These are phyloP conservation scores for Plasmodium reichenowi DNA, from an alignment of 169 alveolate species.

Conservation along the genomic window DNA sequence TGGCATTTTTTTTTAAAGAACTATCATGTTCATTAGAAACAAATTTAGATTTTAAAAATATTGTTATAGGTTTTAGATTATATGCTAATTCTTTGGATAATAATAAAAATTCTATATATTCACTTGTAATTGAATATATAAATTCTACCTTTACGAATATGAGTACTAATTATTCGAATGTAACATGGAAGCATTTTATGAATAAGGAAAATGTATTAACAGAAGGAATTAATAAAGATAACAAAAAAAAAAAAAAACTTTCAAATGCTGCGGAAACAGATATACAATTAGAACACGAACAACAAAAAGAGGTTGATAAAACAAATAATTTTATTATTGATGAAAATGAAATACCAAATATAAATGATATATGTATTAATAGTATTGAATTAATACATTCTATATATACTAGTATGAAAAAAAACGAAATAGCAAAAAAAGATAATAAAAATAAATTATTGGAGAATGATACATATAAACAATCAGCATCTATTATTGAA, in stretches of 20 bases:
- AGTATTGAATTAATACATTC: conserved; percentile 68
- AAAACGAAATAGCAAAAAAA: conserved; percentile 37
- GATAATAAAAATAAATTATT: conserved; percentile 12
- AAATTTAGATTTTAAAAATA: conserved; percentile 65
- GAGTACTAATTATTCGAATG: conserved; percentile 33
- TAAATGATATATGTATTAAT: conserved; percentile 34
- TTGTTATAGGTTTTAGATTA: conserved; percentile 59
- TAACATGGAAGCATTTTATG: conserved; percentile 71
- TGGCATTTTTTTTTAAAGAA: conserved; percentile 46
- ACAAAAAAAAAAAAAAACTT: neutral
- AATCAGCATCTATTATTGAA: conserved; percentile 63
- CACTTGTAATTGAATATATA: conserved; percentile 49
- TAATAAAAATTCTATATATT: conserved; percentile 52
- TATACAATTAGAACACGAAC: too few species aligned
- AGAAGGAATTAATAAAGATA: conserved; percentile 4
- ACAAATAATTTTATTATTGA: neutral
- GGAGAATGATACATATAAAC: conserved; percentile 22
- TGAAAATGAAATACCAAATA: conserved; percentile 21
- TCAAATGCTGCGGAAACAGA: neutral
- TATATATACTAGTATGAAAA: conserved; percentile 61
- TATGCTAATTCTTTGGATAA: conserved; percentile 49
- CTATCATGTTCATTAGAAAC: conserved; percentile 31
- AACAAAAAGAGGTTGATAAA: neutral
- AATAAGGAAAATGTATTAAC: conserved; percentile 20
- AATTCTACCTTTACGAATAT: conserved; percentile 39